Evolutionary conservation across 148 eudicot species (phyloP), one percentile per base, ranked within the genome.

Genomic region (Drosera capensis): DNA sequence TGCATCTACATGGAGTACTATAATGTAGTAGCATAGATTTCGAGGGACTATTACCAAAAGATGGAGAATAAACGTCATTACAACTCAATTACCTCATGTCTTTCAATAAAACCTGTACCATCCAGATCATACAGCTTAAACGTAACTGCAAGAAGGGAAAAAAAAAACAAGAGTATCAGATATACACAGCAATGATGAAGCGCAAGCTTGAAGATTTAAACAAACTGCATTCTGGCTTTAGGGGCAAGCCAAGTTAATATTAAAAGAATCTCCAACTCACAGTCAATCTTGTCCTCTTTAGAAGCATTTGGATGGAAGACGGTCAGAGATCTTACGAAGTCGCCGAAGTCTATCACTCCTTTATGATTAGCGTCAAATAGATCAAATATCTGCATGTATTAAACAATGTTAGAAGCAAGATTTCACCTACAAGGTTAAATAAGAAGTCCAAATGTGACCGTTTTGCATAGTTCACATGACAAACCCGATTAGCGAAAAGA

Each of bases 71-170:
- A 48, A 50, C 15, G 54, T n/a, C n/a, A n/a, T n/a, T n/a, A n/a
- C n/a, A n/a, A n/a, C n/a, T n/a, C n/a, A n/a, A n/a, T n/a, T 77
- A 83, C 99, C 95, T 80, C 99, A 12, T 78, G 80, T 3, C 93
- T 86, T 59, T 90, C 95, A 43, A 90, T 90, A 65, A 59, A 84
- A 48, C 95, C 99, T 0, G 85, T 78, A 51, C 72, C 64, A 52
- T 78, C 95, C 78, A 90, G 18, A 67, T 90, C 99, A 64, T 84
- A 90, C 21, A 90, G 87, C 74, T 60, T 75, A 65, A 90, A 86
- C 20, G 93, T 65, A 72, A 82, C 96, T 86, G 80, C 73, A 78
- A 54, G 16, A 44, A 0, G 11, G 25, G 37, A n/a, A n/a, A n/a
- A n/a, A n/a, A n/a, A 2, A 53, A 40, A 61, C 46, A 4, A 2